Base-by-base conservation (phyloP, 306 rosid species). In the Alnus glutinosa region DNA sequence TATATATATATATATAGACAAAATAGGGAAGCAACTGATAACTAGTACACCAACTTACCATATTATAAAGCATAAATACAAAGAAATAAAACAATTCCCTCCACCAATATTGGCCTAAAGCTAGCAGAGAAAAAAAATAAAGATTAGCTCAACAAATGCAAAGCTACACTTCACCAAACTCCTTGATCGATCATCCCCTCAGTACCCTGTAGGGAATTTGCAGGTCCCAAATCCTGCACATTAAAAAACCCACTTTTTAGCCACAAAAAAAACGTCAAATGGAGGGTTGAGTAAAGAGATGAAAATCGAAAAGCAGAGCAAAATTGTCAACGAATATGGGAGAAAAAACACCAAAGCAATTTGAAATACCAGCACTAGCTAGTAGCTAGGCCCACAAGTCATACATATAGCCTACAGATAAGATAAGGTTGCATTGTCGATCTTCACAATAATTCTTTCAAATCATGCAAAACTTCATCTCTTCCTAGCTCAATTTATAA, bases 151-250 rank as follows among this genome's bases (percentile, higher is more conserved):
- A 64, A 61, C 55, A 50, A 67, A 46, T 16, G 14, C 1, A 39
- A 30, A 55, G 36, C 67, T 61, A 51, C 10, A 8, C 67, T 58
- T 64, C 81, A 73, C 77, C 81, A 11, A 80, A 78, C 71, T 39
- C 49, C 47, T 49, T n/a, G 44, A 4, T 49, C 28, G 48, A 7
- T 2, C 28, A 23, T 23, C 28, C 28, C 28, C 57, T 87, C 80
- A 90, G 77, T 87, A 81, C 23, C 91, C 83, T 0, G 89, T 92
- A 2, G 97, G 94, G 62, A 84, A 92, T 14, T 79, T 77, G 75
- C 94, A 92, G 1, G 30, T 75, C 1, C 97, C 97, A 74, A 84
- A 92, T 30, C 51, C 97, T 92, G 89, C 85, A 83, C 85, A 3
- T 11, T 71, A 66, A 73, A 1, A 59, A 11, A 18, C 12, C 72